These are phyloP conservation scores for Ceratocystiopsis sp. DNA, from an alignment of 2,329 filamentous ascomycete genomes.

Conservation along the genomic window DNA sequence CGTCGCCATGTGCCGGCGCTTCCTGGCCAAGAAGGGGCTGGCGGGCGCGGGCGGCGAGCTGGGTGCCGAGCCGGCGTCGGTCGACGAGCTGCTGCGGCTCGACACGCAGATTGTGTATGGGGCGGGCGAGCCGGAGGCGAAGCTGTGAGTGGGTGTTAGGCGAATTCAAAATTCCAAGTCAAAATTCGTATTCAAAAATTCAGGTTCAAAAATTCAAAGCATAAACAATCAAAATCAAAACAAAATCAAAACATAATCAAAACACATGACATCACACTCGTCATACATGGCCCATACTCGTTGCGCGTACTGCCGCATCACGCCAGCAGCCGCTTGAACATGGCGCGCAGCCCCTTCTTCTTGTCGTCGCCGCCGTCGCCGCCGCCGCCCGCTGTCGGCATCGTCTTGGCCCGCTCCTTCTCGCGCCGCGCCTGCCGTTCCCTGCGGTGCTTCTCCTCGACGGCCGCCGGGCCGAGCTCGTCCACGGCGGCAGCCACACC, in stretches of 20 bases:
- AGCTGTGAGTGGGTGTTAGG: not conserved
- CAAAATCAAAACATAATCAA: not conserved
- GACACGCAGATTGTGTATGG: conserved; percentile 23
- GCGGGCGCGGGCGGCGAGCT: conserved; percentile 9
- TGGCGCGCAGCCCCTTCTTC: conserved; percentile 7
- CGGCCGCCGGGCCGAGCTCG: not conserved
- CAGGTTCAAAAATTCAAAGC: not conserved
- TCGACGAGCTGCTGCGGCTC: conserved; percentile 14
- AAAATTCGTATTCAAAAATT: not conserved
- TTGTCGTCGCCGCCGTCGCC: conserved; percentile 4
- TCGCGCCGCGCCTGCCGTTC: conserved; percentile 10
- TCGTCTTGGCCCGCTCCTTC: not conserved
- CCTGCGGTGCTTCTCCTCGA: conserved; percentile 9
- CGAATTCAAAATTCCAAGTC: not conserved
- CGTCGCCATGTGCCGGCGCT: conserved; percentile 23
- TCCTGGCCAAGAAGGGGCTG: conserved; percentile 17
- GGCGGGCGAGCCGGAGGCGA: conserved; percentile 1
- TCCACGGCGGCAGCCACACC: no score
- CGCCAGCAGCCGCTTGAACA: conserved; percentile 6
- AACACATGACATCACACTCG: not conserved
- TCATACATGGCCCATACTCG: not conserved
- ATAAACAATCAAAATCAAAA: not conserved
- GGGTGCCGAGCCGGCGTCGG: conserved; percentile 2
- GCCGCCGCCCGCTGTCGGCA: no score
- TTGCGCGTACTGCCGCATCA: no score